Evolutionary conservation across 2,329 filamentous ascomycete genomes (phyloP), one percentile per base, ranked within the genome.

Genomic region (Elsinoe necatrix): DNA sequence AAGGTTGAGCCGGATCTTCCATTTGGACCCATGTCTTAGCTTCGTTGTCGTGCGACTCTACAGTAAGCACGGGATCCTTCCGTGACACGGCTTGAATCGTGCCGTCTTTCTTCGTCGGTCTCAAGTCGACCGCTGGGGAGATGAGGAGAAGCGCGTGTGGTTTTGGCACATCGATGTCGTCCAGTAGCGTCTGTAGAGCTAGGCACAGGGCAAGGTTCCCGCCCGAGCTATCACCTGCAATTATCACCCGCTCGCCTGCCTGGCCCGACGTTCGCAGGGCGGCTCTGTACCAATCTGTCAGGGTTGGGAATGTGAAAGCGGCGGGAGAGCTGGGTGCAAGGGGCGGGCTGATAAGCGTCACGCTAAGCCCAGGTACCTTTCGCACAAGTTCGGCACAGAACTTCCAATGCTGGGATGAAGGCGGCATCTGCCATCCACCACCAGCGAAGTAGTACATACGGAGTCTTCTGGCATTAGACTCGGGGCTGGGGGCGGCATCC

Each of bases 191-290:
- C 39, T 70, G 67, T 16, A 77, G 58, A 0, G 69, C 63, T 35
- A 78, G 65, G 0, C 65, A 65, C 0, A 81, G 66, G 0, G 74
- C 71, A 3, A 82, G 69, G 58, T 82, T 83, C 0, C 74, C 80
- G 0, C 80, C 80, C 0, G 79, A 76, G 0, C 77, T 80, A 56
- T 83, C 80, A 0, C 80, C 80, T 0, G 73, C 75, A 1, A 82
- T 68, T 1, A 77, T 71, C 0, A 81, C 69, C 1, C 64, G 69
- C 55, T 80, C 74, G 1, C 66, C 67, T 0, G 66, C 67, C 0
- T 65, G 61, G 0, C 67, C 62, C 0, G 76, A 71, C n/a, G 72
- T 62, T 1, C 61, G 45, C 60, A 82, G 61, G 0, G 80, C 58
- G 0, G 63, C 63, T 0, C 67, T 65, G 58, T 81, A 79, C 9